Conservation (phyloP, 352 stramenopile genomes). For the Phytophthora idaei region DNA sequence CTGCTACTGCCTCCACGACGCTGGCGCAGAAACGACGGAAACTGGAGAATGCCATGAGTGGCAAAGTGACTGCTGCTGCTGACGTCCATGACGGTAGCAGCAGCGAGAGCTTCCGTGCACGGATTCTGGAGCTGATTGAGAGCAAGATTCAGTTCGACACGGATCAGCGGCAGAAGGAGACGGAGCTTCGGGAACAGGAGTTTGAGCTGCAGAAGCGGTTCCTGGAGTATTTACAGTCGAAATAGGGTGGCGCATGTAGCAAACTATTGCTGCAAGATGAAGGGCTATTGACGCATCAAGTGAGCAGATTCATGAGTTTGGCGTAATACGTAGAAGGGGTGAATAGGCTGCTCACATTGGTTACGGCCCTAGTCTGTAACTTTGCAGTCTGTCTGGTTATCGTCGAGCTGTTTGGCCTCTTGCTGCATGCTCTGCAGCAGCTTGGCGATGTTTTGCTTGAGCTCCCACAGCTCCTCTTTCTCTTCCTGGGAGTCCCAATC, state of each 20-base stretch:
- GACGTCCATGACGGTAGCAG: conserved; percentile 24
- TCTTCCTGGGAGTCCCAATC: conserved; percentile 67
- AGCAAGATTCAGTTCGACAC: conserved; percentile 87
- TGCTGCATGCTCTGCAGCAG: conserved; percentile 65
- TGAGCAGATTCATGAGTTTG: conserved; percentile 3
- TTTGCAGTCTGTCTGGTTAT: conserved; percentile 39
- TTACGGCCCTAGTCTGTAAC: conserved; percentile 12
- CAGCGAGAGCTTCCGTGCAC: conserved; percentile 59
- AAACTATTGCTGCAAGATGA: not conserved
- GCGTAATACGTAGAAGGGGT: conserved; percentile 3
- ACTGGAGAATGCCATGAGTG: conserved; percentile 19
- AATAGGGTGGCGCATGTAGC: conserved; percentile 36
- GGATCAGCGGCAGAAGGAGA: conserved; percentile 78
- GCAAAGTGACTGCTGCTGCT: not conserved
- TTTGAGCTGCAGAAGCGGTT: conserved; percentile 85
- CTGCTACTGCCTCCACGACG: not conserved
- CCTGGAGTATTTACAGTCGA: conserved; percentile 82
- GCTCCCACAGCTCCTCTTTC: conserved; percentile 61
- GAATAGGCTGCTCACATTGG: conserved; percentile 5
- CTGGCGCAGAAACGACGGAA: conserved; percentile 35
- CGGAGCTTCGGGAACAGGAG: conserved; percentile 78
- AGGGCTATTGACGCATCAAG: conserved; percentile 1
- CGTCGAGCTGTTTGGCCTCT: conserved; percentile 55
- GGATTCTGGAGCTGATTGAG: conserved; percentile 77
- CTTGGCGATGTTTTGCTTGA: conserved; percentile 70